Percentiles rank a stretch among this genome's conserved stretches.
Evolutionary conservation across 257 asterid genomes (phyloP).

Genomic region (Jaltomata sinuosa): DNA sequence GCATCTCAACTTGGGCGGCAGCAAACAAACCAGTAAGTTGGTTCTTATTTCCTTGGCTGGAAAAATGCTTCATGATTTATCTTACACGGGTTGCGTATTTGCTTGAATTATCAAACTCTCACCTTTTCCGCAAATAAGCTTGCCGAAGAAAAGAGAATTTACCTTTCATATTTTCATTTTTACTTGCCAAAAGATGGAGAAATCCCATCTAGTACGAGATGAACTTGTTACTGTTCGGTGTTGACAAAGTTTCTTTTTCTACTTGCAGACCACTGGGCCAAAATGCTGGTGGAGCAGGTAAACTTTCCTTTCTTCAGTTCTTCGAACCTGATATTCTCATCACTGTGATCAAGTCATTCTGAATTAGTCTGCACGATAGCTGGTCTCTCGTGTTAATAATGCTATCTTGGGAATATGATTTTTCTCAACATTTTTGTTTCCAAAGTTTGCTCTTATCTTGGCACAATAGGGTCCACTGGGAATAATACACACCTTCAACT

Average conservation of each 20-base stretch:
- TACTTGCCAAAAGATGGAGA: not conserved
- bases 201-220: not conserved
- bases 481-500: not conserved
- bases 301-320: not conserved
- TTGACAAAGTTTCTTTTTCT: not conserved
- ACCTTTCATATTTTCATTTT: not conserved
- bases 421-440: not conserved
- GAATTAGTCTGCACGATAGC: not conserved
- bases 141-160: not conserved
- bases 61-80: not conserved
- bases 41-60: not conserved
- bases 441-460: not conserved
- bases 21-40: conserved; percentile 38
- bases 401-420: not conserved
- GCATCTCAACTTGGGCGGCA: conserved; percentile 37
- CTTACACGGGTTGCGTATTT: not conserved
- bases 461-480: not conserved
- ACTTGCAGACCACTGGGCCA: conserved; percentile 29
- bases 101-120: not conserved
- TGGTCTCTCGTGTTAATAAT: not conserved
- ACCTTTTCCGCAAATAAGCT: not conserved
- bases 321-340: not conserved
- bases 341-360: not conserved
- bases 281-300: conserved; percentile 17
- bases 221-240: not conserved